phyloP scores from a whole-genome alignment of 495 filamentous ascomycete genomes.

The Rostrohypoxylon terebratum region DNA sequence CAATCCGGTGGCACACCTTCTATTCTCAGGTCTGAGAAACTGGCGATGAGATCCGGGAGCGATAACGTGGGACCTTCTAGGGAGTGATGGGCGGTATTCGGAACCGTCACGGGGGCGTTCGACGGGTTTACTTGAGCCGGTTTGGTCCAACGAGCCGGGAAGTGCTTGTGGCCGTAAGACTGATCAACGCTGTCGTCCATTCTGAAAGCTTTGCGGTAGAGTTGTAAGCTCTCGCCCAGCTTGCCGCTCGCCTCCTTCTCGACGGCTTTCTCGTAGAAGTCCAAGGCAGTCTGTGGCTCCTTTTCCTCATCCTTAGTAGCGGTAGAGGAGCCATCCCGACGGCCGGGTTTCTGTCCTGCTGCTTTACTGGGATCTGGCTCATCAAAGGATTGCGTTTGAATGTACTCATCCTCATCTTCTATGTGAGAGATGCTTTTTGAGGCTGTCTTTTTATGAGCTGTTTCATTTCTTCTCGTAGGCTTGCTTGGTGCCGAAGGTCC shows the following conservation, averaged over 20 bases:
- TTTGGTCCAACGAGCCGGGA: conserved; percentile 67
- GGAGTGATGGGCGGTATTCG: conserved; percentile 67
- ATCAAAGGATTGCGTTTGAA: conserved; percentile 54
- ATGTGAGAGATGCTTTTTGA: conserved; percentile 30
- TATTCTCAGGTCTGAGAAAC: conserved; percentile 77
- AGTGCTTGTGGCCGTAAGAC: conserved; percentile 90
- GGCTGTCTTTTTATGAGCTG: conserved; percentile 37
- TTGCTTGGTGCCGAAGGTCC: conserved; percentile 40
- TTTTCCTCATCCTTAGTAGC: conserved; percentile 30
- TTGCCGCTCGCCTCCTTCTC: conserved; percentile 87
- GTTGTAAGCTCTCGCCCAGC: conserved; percentile 86
- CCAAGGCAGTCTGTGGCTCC: conserved; percentile 82
- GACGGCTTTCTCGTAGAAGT: conserved; percentile 93
- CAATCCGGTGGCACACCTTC: conserved; percentile 62
- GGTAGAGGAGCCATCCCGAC: conserved; percentile 21
- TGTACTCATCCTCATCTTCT: conserved; percentile 58
- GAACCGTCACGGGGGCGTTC: conserved; percentile 63
- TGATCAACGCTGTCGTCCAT: conserved; percentile 87
- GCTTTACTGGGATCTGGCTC: conserved; percentile 42
- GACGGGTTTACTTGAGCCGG: conserved; percentile 61
- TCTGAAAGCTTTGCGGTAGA: conserved; percentile 92
- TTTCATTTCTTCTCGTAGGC: conserved; percentile 43
- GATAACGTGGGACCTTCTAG: conserved; percentile 66
- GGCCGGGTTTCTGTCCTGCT: conserved; percentile 31
- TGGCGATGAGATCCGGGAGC: conserved; percentile 75